A percentile compares a stretch with the other conserved stretches of the same genome.
Conservation (phyloP, 257 asterid genomes). For the Nicotiana paniculata region DNA sequence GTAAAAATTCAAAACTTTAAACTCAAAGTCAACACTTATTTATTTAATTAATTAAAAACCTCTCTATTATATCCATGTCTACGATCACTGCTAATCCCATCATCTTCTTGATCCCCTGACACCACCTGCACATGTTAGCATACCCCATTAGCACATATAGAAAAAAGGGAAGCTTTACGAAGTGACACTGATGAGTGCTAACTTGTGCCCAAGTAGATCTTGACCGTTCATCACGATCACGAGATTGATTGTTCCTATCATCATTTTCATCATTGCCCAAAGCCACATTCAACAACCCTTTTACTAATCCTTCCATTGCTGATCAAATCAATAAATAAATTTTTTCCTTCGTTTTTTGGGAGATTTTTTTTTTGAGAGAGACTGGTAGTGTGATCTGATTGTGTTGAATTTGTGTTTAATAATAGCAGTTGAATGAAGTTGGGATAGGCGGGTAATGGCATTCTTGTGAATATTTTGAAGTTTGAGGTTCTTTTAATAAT, state of each 20-base stretch:
- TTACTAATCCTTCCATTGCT: constrained; percentile 62
- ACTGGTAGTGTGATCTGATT: background rate
- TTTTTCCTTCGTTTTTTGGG: background rate
- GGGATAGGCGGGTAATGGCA: constrained; percentile 10
- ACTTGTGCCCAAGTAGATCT: constrained; percentile 92
- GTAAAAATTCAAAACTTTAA: background rate
- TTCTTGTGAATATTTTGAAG: background rate
- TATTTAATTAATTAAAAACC: constrained; percentile 10
- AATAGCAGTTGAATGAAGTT: constrained; percentile 13
- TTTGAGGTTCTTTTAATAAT: constrained; percentile 4
- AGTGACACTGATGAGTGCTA: background rate
- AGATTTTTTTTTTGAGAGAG: background rate
- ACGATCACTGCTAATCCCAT: constrained; percentile 21
- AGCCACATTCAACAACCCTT: constrained; percentile 53
- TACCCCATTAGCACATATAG: background rate
- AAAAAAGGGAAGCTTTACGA: background rate
- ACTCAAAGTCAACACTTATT: background rate
- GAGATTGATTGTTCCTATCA: background rate
- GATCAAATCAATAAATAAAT: background rate
- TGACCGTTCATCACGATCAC: constrained; percentile 43
- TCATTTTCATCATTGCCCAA: constrained; percentile 35
- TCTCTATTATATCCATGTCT: constrained; percentile 13
- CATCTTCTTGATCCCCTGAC: constrained; percentile 42
- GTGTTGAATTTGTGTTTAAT: background rate
- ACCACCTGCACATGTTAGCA: constrained; percentile 51